Conservation (phyloP, 805 yeast genomes). For the Saccharomycopsis olivae region DNA sequence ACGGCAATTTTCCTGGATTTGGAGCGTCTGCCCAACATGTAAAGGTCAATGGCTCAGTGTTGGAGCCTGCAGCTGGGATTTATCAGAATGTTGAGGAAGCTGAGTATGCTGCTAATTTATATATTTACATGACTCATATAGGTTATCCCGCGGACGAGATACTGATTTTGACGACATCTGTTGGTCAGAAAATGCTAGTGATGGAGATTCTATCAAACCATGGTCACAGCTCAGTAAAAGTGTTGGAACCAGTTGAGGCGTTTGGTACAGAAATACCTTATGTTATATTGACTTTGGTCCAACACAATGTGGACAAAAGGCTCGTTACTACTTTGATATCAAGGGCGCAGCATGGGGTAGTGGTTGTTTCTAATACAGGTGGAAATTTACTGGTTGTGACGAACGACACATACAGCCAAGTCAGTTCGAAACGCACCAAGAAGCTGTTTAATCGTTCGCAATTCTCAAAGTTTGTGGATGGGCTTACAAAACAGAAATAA, state of each 20-base stretch:
- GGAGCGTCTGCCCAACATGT: conserved; percentile 26
- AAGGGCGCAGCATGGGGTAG: too few species aligned
- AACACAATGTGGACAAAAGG: too few species aligned
- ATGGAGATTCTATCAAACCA: conserved; percentile 29
- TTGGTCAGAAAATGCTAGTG: conserved; percentile 32
- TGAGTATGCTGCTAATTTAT: conserved; percentile 34
- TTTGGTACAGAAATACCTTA: conserved; percentile 23
- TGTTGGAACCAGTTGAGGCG: conserved; percentile 32
- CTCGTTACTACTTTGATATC: too few species aligned
- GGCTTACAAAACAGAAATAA: too few species aligned
- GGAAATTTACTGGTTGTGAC: too few species aligned
- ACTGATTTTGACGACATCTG: conserved; percentile 29
- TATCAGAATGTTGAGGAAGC: conserved; percentile 36
- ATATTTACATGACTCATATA: conserved; percentile 34
- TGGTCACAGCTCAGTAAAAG: conserved; percentile 28
- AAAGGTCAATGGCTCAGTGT: conserved; percentile 25
- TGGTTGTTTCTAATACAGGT: too few species aligned
- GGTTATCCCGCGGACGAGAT: conserved; percentile 29
- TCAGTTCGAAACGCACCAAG: too few species aligned
- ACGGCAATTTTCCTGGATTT: conserved; percentile 29
- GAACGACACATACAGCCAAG: too few species aligned
- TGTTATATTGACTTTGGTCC: conserved; percentile 21
- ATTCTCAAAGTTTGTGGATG: too few species aligned
- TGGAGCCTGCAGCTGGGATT: conserved; percentile 20
- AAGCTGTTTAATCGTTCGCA: too few species aligned